These are phyloP conservation scores for Azolla pinnata DNA, from an alignment of 75 land plant genomes.

Conservation along the genomic window DNA sequence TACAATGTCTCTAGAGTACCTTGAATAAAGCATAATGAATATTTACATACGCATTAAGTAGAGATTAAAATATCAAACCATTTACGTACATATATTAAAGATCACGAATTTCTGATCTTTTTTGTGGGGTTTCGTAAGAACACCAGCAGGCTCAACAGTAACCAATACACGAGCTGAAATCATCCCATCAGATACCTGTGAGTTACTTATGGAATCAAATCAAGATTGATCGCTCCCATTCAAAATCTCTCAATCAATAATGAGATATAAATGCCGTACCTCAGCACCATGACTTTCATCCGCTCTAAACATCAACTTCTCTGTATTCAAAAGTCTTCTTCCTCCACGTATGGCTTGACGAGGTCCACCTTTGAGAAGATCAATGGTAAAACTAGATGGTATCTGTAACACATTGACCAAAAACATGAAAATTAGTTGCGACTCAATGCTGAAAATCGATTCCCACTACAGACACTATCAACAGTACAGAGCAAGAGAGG, in stretches of 20 bases:
- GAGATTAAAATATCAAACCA: background rate
- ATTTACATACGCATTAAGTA: no score
- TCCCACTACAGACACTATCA: no score
- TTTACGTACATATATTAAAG: background rate
- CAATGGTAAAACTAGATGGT: background rate
- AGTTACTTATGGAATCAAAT: background rate
- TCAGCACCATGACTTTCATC: background rate
- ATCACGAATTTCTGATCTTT: background rate
- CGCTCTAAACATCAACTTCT: slow-evolving; percentile 1
- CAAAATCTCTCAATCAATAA: background rate
- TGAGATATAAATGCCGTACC: background rate
- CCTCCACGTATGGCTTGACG: background rate
- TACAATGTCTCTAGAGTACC: no score
- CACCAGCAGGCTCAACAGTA: background rate
- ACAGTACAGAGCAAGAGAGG: no score
- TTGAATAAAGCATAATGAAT: no score
- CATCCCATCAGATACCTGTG: background rate
- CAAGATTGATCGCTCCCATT: background rate
- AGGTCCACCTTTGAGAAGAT: background rate
- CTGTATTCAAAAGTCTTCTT: slow-evolving; percentile 1
- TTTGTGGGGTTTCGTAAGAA: background rate
- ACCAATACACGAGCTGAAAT: background rate
- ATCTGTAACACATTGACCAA: background rate
- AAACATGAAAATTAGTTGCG: no score
- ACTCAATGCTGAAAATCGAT: no score